Base-by-base conservation (phyloP, 75 land plant genomes). In the Ceratopteris richardii region DNA sequence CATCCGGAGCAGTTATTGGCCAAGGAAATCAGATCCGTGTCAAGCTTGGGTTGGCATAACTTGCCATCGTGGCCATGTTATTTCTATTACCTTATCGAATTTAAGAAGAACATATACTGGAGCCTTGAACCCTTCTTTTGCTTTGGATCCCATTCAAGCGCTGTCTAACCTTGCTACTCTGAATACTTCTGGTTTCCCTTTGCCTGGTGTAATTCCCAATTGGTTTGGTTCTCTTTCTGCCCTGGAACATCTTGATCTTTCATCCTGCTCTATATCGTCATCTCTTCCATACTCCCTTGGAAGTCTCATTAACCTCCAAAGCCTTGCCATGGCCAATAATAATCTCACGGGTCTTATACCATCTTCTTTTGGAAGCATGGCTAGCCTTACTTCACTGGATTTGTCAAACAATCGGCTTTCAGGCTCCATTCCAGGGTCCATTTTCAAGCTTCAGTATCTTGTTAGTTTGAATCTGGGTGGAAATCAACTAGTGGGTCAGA, bases 1-100 rank as follows among this genome's bases (percentile, higher is more conserved):
- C 24, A 61, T 88, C 55, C 67, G 93, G 41, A 68, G 78, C 56
- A 63, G 52, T 29, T 89, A 88, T 16, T 94, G 98, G 98, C 96
- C 91, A 1, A 63, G 66, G 23, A 71, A 72, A 50, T 31, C 70
- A 13, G 85, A 89, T 65, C 96, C 96, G 7, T 94, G 98, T 68
- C 47, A 66, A 16, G 0, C 23, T 28, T 94, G 98, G 98, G 36
- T 1, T 14, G 98, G 98, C 14, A 63, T 94, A 10, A 2, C 6
- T 21, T 94, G 98, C 59, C 0, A 44, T 0, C 29, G 16, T 18
- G 84, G 89, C 24, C 69, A 76, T 1, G 96, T 94, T 27, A 63
- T 67, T 27, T 62, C 66, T 51, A 69, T 94, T 22, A 63, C 79
- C 51, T 58, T 94, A 25, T 68, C 80, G 13, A 83, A 85, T 17